Conservation (phyloP, 805 yeast species). For the Vanderwaltozyma polyspora region DNA sequence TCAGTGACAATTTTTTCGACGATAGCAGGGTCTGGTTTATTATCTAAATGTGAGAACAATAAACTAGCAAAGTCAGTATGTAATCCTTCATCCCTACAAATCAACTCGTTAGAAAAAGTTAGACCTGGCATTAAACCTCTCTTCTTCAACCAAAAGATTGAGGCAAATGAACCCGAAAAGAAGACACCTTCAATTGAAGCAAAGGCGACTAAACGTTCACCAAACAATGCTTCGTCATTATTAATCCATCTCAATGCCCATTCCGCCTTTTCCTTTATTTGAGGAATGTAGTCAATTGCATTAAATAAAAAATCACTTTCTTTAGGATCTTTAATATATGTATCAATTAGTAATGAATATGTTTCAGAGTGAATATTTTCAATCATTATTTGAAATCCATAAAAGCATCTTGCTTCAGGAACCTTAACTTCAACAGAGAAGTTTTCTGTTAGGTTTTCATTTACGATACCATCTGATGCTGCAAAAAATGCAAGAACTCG, state of each 20-base stretch:
- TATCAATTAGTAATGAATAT: constrained; percentile 85
- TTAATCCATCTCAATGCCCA: constrained; percentile 98
- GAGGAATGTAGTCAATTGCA: constrained; percentile 92
- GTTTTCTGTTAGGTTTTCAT: constrained; percentile 93
- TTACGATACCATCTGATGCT: constrained; percentile 96
- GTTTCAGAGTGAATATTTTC: constrained; percentile 98
- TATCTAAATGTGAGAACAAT: constrained; percentile 80
- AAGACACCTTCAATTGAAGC: constrained; percentile 99
- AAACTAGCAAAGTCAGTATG: constrained; percentile 98
- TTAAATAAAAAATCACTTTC: constrained; percentile 84
- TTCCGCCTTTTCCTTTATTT: constrained; percentile 92
- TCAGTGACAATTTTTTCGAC: constrained; percentile 82
- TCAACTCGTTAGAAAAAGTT: constrained; percentile 93
- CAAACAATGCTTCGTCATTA: constrained; percentile 79
- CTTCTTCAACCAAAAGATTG: constrained; percentile 97
- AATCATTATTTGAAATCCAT: constrained; percentile 99
- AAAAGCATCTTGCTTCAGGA: constrained; percentile 97
- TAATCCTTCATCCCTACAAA: constrained; percentile 96
- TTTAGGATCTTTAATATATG: constrained; percentile 91
- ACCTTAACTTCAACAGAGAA: constrained; percentile 93
- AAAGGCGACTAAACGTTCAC: constrained; percentile 92
- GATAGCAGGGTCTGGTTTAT: constrained; percentile 70
- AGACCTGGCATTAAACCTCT: constrained; percentile 98
- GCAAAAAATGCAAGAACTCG: constrained; percentile 97
- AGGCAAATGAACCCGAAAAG: constrained; percentile 96